phyloP scores from a whole-genome alignment of 2,329 filamentous ascomycete species.

The Alternaria burnsii region DNA sequence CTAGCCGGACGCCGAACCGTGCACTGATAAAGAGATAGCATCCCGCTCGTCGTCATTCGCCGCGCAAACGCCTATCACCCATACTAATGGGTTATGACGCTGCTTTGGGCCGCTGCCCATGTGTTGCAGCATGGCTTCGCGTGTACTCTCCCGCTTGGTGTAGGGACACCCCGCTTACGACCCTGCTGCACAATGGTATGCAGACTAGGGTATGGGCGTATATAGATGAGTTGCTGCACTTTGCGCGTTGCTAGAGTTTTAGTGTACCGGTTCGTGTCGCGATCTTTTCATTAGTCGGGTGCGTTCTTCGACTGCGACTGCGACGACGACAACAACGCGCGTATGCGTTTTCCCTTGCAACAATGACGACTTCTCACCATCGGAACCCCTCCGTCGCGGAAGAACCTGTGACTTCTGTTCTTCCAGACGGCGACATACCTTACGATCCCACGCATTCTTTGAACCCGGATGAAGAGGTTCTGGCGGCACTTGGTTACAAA shows the following conservation, averaged over 20 bases:
- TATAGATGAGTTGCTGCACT: slow-evolving; percentile 1
- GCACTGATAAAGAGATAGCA: slow-evolving; percentile 22
- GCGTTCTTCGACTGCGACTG: background rate
- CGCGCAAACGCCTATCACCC: slow-evolving; percentile 20
- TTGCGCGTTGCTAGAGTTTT: background rate
- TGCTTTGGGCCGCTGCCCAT: background rate
- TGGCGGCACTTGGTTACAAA: slow-evolving; percentile 70
- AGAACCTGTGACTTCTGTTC: slow-evolving; percentile 63
- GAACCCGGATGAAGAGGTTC: slow-evolving; percentile 66
- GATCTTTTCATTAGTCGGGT: background rate
- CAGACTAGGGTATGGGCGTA: slow-evolving; percentile 1
- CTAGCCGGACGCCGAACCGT: slow-evolving; percentile 14
- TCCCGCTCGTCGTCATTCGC: slow-evolving; percentile 17
- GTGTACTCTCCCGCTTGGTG: slow-evolving; percentile 9
- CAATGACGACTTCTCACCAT: slow-evolving; percentile 15
- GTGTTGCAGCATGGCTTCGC: slow-evolving; percentile 4
- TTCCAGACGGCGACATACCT: slow-evolving; percentile 60
- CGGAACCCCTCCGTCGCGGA: slow-evolving; percentile 50
- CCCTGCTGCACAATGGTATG: slow-evolving; percentile 2
- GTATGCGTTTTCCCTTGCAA: slow-evolving; percentile 8
- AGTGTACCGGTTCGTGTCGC: background rate
- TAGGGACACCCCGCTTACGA: slow-evolving; percentile 7
- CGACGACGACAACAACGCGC: slow-evolving; percentile 2
- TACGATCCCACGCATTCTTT: slow-evolving; percentile 57
- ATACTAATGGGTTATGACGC: background rate